phyloP scores from a whole-genome alignment of 805 yeast species.

The Blastobotrys mokoenaii region DNA sequence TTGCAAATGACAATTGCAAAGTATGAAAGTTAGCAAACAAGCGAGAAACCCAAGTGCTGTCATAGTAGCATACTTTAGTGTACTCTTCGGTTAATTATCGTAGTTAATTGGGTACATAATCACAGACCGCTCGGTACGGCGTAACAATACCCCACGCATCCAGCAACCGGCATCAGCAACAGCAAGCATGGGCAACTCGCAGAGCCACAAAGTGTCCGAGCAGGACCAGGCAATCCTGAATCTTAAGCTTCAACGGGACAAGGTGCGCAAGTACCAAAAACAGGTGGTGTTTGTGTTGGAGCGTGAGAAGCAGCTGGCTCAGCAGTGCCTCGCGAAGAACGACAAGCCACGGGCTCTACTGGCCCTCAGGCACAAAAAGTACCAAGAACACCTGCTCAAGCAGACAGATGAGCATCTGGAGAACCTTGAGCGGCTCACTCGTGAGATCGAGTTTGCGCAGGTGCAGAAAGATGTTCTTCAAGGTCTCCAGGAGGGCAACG shows the following conservation, averaged over 20 bases:
- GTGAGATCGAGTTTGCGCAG: conserved; percentile 70
- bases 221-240: conserved; percentile 84
- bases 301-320: conserved; percentile 56
- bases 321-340: conserved; percentile 41
- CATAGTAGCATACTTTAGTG: too few relatives aligned
- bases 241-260: conserved; percentile 82
- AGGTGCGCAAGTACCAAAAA: conserved; percentile 61
- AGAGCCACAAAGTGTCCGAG: conserved; percentile 46
- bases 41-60: too few relatives aligned
- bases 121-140: too few relatives aligned
- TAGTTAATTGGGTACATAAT: too few relatives aligned
- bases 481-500: conserved; percentile 76
- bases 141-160: too few relatives aligned
- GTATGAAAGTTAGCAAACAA: too few relatives aligned
- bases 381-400: conserved; percentile 63
- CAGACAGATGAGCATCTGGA: conserved; percentile 73
- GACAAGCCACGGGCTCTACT: conserved; percentile 56
- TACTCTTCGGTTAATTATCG: too few relatives aligned
- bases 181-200: conserved; percentile 1
- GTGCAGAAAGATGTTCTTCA: conserved; percentile 77
- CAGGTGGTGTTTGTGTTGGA: conserved; percentile 49
- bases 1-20: too few relatives aligned
- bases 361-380: conserved; percentile 68
- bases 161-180: too few relatives aligned
- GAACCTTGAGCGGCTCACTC: conserved; percentile 59